Conservation (phyloP, 192 early-diverging fungal species). For the Coemansia asiatica region DNA sequence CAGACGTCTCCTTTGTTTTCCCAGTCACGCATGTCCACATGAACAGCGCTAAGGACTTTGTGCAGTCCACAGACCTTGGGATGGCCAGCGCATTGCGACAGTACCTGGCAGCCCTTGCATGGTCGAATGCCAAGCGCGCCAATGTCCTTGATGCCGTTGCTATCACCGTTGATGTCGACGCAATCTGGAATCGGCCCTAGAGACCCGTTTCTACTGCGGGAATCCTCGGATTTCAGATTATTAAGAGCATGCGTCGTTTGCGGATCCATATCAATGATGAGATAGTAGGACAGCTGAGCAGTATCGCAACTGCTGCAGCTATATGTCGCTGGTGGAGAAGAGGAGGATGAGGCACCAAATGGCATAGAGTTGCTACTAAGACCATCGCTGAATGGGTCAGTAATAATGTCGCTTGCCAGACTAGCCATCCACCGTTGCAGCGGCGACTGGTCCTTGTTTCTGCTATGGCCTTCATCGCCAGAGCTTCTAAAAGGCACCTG, state of each 20-base stretch:
- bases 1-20: slow-evolving; percentile 54
- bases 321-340: not conserved
- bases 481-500: not conserved
- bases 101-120: slow-evolving; percentile 23
- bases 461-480: not conserved
- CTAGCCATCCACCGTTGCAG: slow-evolving; percentile 51
- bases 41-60: slow-evolving; percentile 30
- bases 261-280: slow-evolving; percentile 55
- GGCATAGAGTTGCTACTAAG: not conserved
- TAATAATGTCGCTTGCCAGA: slow-evolving; percentile 20
- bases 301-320: not conserved
- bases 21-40: slow-evolving; percentile 56
- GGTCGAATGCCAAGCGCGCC: slow-evolving; percentile 16
- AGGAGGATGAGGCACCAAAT: not conserved
- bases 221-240: slow-evolving; percentile 24
- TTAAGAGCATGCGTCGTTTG: slow-evolving; percentile 39
- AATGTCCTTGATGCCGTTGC: not conserved
- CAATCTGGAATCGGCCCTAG: slow-evolving; percentile 21
- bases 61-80: slow-evolving; percentile 35
- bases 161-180: not conserved
- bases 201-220: slow-evolving; percentile 47
- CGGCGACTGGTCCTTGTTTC: slow-evolving; percentile 7
- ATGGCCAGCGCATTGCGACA: slow-evolving; percentile 11
- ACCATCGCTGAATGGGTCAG: slow-evolving; percentile 32
- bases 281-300: slow-evolving; percentile 48